Evolutionary conservation across 2,329 filamentous ascomycete species (phyloP).

Genomic region (Hortaea sp.): DNA sequence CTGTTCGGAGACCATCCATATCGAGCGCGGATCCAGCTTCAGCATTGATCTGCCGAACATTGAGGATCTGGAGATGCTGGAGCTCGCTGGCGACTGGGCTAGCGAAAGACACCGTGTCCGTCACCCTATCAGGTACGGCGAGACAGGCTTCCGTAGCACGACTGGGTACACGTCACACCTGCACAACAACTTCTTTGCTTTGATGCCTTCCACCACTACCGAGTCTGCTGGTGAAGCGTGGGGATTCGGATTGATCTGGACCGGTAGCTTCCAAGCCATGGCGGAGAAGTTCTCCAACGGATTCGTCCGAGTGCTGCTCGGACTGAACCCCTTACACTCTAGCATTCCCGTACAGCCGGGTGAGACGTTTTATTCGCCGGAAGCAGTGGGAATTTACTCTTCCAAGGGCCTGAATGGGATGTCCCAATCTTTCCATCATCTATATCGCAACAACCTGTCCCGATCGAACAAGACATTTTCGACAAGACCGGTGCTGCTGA

Average conservation of each 20-base stretch:
- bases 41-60: constrained; percentile 51
- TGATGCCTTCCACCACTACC: constrained; percentile 48
- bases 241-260: constrained; percentile 56
- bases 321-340: constrained; percentile 51
- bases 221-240: constrained; percentile 53
- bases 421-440: constrained; percentile 51
- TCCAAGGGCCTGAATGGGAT: constrained; percentile 49
- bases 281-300: constrained; percentile 55
- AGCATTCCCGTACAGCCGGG: constrained; percentile 49
- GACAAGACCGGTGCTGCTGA: constrained; percentile 48
- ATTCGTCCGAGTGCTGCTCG: constrained; percentile 49
- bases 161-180: constrained; percentile 54
- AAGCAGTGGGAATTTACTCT: constrained; percentile 54
- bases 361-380: constrained; percentile 49
- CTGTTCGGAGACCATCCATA: constrained; percentile 41
- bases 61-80: constrained; percentile 50
- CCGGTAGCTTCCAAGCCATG: constrained; percentile 52
- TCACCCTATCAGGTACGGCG: constrained; percentile 6
- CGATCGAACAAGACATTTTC: constrained; percentile 44
- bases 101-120: constrained; percentile 38
- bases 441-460: constrained; percentile 53
- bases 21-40: constrained; percentile 51
- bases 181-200: constrained; percentile 54
- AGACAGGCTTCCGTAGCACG: constrained; percentile 45
- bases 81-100: constrained; percentile 54